phyloP scores from a whole-genome alignment of 331 rosid species.

The Quercus lobata region DNA sequence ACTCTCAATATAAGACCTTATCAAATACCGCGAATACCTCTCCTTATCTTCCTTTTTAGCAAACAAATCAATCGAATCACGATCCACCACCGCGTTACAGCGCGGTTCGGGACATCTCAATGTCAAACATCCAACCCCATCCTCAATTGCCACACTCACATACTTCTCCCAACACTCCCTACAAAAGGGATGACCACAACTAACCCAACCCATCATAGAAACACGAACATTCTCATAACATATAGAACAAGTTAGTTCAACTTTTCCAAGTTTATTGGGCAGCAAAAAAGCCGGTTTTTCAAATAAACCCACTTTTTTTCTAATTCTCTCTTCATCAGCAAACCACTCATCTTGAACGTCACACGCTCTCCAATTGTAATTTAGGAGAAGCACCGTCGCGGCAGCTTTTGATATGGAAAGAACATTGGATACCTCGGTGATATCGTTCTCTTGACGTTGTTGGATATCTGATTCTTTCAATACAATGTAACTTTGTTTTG shows the following conservation, averaged over 20 bases:
- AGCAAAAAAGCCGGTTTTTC: background rate
- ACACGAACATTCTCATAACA: background rate
- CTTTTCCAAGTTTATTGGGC: background rate
- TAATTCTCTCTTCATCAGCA: background rate
- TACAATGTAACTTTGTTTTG: background rate
- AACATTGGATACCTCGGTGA: background rate
- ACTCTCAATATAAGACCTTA: constrained; percentile 86
- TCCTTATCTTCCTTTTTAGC: constrained; percentile 47
- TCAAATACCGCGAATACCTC: constrained; percentile 69
- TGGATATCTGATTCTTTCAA: background rate
- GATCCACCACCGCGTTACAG: constrained; percentile 72
- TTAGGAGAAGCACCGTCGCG: background rate
- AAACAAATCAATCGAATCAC: constrained; percentile 59
- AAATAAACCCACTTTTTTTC: background rate
- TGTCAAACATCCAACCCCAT: constrained; percentile 89
- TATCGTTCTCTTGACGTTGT: background rate
- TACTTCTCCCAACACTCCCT: constrained; percentile 13
- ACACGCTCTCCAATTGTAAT: background rate
- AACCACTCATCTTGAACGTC: background rate
- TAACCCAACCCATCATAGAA: background rate
- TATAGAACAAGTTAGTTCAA: background rate
- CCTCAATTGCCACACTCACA: constrained; percentile 66
- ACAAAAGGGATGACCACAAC: background rate
- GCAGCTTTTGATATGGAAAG: background rate
- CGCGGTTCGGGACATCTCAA: constrained; percentile 89